Evolutionary conservation across 805 yeast genomes (phyloP).

Genomic region (Kazachstania psychrophila): DNA sequence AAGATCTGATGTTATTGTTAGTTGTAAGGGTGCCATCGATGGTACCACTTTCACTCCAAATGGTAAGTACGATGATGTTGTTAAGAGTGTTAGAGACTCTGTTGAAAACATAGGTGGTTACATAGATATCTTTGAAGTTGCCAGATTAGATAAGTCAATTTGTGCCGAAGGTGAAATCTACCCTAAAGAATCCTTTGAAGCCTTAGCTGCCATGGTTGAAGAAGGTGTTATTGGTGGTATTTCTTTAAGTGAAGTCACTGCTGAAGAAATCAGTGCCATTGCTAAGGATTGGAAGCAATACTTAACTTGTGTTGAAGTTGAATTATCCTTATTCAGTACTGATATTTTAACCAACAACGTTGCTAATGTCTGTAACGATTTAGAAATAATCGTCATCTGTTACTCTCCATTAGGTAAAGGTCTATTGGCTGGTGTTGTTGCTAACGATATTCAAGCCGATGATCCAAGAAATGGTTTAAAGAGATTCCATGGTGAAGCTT

Average conservation of each 20-base stretch:
- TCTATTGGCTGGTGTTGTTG: conserved; percentile 53
- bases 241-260: conserved; percentile 66
- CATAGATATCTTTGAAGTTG: conserved; percentile 57
- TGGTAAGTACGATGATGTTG: conserved; percentile 41
- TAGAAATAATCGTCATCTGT: conserved; percentile 58
- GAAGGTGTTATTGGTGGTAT: conserved; percentile 59
- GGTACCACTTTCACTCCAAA: conserved; percentile 36
- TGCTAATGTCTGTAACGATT: conserved; percentile 46
- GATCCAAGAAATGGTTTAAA: conserved; percentile 47
- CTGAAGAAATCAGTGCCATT: conserved; percentile 52
- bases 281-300: conserved; percentile 39
- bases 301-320: conserved; percentile 66
- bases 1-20: conserved; percentile 46
- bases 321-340: conserved; percentile 61
- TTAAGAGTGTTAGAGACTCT: conserved; percentile 39
- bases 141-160: conserved; percentile 49
- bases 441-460: conserved; percentile 42
- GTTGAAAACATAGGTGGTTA: conserved; percentile 37
- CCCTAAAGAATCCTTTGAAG: conserved; percentile 47
- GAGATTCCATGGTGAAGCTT: conserved; percentile 50
- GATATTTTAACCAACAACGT: conserved; percentile 57
- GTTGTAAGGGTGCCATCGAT: conserved; percentile 59
- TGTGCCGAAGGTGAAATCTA: conserved; percentile 18
- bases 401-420: conserved; percentile 85
- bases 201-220: conserved; percentile 49